Conservation (phyloP, 2,329 filamentous ascomycete species). For the Pseudogymnoascus verrucosus region DNA sequence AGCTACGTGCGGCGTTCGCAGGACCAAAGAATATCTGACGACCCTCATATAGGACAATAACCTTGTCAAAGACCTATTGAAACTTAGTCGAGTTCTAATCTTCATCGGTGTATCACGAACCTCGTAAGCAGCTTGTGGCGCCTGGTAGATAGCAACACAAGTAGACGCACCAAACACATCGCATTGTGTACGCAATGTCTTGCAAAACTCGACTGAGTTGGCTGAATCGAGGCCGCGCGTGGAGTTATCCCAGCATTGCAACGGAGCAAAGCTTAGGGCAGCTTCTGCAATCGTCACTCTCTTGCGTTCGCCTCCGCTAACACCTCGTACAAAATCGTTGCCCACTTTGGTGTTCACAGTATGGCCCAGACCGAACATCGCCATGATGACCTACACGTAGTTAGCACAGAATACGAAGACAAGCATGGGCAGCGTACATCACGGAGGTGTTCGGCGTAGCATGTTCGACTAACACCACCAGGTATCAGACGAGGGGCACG, state of each 20-base stretch:
- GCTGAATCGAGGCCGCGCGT: constrained; percentile 59
- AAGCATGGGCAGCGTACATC: constrained; percentile 40
- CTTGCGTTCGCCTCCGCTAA: constrained; percentile 54
- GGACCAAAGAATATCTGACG: constrained; percentile 60
- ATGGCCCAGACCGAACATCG: constrained; percentile 63
- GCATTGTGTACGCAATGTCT: constrained; percentile 55
- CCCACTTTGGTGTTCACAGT: constrained; percentile 48
- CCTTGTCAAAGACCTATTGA: constrained; percentile 61
- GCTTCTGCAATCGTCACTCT: constrained; percentile 51
- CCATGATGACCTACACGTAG: constrained; percentile 45
- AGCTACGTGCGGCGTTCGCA: constrained; percentile 48
- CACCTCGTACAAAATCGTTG: constrained; percentile 52
- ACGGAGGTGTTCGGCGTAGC: constrained; percentile 54
- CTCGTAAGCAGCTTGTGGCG: constrained; percentile 63
- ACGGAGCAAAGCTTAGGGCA: constrained; percentile 25
- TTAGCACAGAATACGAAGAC: background rate
- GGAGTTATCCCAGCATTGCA: constrained; percentile 61
- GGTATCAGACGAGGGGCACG: constrained; percentile 56
- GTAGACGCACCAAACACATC: constrained; percentile 52
- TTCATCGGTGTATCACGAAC: constrained; percentile 64
- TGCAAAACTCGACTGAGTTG: constrained; percentile 52
- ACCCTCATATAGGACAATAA: constrained; percentile 58
- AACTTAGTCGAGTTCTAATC: constrained; percentile 63
- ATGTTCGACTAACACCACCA: constrained; percentile 44
- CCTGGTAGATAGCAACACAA: constrained; percentile 61